Evolutionary conservation across 1,284 basidiomycete species (phyloP).

Genomic region (Marasmius fiardii): DNA sequence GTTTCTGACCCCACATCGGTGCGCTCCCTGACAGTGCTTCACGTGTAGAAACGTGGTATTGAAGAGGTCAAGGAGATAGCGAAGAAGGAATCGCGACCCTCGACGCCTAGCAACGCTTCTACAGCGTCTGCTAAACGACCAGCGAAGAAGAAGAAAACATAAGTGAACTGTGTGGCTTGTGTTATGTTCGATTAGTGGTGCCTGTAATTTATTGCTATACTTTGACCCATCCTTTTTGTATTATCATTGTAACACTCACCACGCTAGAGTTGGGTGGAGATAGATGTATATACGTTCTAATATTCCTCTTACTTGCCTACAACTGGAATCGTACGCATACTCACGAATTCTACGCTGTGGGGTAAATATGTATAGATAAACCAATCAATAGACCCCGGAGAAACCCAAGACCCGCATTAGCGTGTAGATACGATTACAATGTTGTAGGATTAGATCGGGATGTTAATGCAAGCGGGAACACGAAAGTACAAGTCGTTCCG

Average conservation of each 20-base stretch:
- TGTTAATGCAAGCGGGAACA: not conserved
- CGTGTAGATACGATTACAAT: not conserved
- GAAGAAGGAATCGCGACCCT: slow-evolving; percentile 51
- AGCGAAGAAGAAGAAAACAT: slow-evolving; percentile 52
- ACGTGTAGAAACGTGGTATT: slow-evolving; percentile 59
- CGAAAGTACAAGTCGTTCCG: not conserved
- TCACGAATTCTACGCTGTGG: not conserved
- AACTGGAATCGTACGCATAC: not conserved
- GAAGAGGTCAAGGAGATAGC: slow-evolving; percentile 64
- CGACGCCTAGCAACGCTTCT: slow-evolving; percentile 44
- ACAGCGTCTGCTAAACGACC: slow-evolving; percentile 44
- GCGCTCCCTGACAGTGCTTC: slow-evolving; percentile 1
- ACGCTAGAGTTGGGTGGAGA: not conserved
- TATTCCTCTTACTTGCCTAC: not conserved
- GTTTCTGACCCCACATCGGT: not conserved
- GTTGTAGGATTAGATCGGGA: not conserved
- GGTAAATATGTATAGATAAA: too few species aligned
- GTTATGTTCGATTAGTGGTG: not conserved
- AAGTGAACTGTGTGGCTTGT: slow-evolving; percentile 6
- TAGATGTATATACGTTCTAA: not conserved
- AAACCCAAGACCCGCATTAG: too few species aligned
- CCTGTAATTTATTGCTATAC: not conserved
- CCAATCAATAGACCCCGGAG: too few species aligned
- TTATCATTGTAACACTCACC: not conserved
- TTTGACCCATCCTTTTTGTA: not conserved